A percentile compares a stretch with the other conserved stretches of the same genome.
These are phyloP conservation scores for Zymoseptoria ardabiliae DNA, from an alignment of 2,329 filamentous ascomycete genomes.

Conservation along the genomic window DNA sequence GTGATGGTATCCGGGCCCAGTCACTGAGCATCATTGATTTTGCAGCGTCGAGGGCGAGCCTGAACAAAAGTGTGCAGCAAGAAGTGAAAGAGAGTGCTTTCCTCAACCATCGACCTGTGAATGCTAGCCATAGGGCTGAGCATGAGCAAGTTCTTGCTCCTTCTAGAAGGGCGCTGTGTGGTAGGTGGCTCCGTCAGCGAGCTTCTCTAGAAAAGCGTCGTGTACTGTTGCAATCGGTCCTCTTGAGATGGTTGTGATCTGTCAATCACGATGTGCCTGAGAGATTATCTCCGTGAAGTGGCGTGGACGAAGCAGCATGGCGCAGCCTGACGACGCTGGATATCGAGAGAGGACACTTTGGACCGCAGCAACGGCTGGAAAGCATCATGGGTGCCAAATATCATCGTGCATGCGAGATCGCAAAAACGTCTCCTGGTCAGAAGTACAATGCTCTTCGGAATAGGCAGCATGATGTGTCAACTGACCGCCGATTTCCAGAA, in stretches of 20 bases:
- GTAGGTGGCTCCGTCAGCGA: background rate
- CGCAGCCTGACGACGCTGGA: background rate
- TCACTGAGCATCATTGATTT: too few relatives aligned
- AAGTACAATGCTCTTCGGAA: background rate
- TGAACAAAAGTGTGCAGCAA: too few relatives aligned
- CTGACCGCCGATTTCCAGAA: background rate
- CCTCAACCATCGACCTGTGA: background rate
- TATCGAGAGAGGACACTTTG: background rate
- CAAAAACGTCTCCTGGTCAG: background rate
- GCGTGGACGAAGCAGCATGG: background rate
- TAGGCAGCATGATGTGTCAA: background rate
- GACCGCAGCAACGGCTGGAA: background rate
- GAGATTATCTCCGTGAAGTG: background rate
- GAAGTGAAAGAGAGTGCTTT: background rate
- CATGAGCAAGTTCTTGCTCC: background rate
- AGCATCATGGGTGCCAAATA: background rate
- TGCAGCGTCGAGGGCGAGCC: too few relatives aligned
- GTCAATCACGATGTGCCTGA: background rate
- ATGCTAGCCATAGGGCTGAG: background rate
- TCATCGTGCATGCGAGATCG: background rate
- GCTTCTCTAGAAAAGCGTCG: background rate
- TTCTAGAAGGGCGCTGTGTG: background rate
- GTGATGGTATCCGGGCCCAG: too few relatives aligned
- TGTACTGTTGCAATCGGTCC: background rate
- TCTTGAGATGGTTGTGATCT: background rate